Percentiles rank a stretch among this genome's conserved stretches.
phyloP scores from a whole-genome alignment of 352 stramenopile genomes.

The Phytophthora citrophthora region DNA sequence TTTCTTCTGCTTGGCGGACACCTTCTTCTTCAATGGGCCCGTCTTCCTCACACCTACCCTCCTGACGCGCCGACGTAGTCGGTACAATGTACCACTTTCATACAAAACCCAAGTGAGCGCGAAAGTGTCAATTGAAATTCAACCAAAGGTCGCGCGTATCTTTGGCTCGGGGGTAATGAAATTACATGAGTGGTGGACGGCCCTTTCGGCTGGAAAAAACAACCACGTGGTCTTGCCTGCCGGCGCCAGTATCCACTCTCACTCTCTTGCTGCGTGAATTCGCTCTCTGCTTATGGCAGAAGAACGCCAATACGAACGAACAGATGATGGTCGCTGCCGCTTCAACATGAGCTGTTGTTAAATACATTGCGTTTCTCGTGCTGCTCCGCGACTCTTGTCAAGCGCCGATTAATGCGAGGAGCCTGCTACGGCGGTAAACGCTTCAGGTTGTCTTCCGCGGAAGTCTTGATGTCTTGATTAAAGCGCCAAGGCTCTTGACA shows the following conservation, averaged over 20 bases:
- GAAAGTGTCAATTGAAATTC: constrained; percentile 13
- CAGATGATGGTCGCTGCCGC: constrained; percentile 5
- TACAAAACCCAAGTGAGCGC: constrained; percentile 11
- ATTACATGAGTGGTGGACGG: constrained; percentile 8
- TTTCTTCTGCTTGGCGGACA: constrained; percentile 14
- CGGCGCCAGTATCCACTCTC: not conserved
- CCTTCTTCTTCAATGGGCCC: constrained; percentile 19
- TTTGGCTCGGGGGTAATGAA: constrained; percentile 11
- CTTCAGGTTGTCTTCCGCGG: not conserved
- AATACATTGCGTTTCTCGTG: constrained; percentile 39
- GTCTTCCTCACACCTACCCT: constrained; percentile 23
- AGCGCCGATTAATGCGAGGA: not conserved
- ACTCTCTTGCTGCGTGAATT: not conserved
- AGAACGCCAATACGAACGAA: not conserved
- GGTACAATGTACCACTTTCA: not conserved
- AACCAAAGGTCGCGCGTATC: constrained; percentile 31
- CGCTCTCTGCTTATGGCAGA: not conserved
- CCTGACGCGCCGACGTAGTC: constrained; percentile 10
- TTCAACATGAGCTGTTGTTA: constrained; percentile 37
- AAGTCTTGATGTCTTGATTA: not conserved
- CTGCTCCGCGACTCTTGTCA: constrained; percentile 10
- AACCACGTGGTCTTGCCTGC: constrained; percentile 3
- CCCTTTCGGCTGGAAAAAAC: not conserved
- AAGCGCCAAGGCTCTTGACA: too few relatives aligned
- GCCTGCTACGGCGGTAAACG: constrained; percentile 13